Conservation (phyloP, 345 rosid species). For the Salix exigua region DNA sequence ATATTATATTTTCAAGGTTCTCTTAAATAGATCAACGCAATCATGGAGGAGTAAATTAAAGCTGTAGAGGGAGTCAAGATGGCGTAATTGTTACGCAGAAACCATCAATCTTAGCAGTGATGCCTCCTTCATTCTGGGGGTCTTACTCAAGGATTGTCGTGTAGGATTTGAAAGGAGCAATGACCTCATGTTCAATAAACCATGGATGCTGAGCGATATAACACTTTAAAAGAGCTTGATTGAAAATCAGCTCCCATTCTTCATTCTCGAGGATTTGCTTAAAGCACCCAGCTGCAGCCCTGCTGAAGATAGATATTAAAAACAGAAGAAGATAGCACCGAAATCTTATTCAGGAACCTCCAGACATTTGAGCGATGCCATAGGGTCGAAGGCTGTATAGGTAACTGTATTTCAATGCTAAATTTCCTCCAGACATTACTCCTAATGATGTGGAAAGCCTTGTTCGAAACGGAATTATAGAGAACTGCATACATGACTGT, state of each 20-base stretch:
- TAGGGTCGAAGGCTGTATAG: neutral
- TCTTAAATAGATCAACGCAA: neutral
- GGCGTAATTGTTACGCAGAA: slow-evolving; percentile 1
- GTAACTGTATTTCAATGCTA: neutral
- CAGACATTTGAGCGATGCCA: slow-evolving; percentile 11
- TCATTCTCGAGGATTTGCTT: slow-evolving; percentile 21
- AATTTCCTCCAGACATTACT: neutral
- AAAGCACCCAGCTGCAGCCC: neutral
- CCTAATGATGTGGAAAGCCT: slow-evolving; percentile 11
- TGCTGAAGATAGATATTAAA: neutral
- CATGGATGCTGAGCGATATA: neutral
- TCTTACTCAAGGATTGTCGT: neutral
- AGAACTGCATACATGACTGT: neutral
- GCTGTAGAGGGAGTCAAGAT: neutral
- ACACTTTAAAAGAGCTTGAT: slow-evolving; percentile 10
- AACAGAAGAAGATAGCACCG: neutral
- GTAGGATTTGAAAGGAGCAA: neutral
- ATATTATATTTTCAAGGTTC: neutral
- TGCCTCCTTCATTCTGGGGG: slow-evolving; percentile 3
- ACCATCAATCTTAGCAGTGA: neutral
- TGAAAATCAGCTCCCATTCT: slow-evolving; percentile 23
- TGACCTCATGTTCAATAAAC: slow-evolving; percentile 1
- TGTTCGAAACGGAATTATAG: slow-evolving; percentile 6
- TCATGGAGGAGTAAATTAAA: neutral
- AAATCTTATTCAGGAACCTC: slow-evolving; percentile 8